phyloP scores from a whole-genome alignment of 805 yeast species.

The Candida yuanshanica region DNA sequence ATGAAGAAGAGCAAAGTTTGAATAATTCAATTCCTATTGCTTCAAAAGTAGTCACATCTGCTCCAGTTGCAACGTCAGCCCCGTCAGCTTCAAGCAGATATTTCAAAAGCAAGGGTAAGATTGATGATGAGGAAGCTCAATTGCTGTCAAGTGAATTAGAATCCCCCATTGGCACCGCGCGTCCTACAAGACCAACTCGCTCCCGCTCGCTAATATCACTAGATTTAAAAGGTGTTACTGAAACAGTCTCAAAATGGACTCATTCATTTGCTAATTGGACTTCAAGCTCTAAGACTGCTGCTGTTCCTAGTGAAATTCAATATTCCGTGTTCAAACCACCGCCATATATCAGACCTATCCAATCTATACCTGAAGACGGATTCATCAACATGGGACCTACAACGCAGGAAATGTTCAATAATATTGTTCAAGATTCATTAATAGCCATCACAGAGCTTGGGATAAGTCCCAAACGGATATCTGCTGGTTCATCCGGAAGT shows the following conservation, averaged over 20 bases:
- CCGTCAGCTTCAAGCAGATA: slow-evolving; percentile 5
- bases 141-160: not conserved
- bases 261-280: slow-evolving; percentile 24
- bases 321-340: slow-evolving; percentile 50
- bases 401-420: slow-evolving; percentile 28
- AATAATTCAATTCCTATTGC: not conserved
- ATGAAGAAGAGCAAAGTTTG: not conserved
- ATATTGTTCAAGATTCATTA: slow-evolving; percentile 37
- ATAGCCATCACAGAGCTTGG: slow-evolving; percentile 39
- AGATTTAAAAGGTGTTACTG: slow-evolving; percentile 17
- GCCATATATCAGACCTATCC: slow-evolving; percentile 24
- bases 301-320: slow-evolving; percentile 38
- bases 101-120: not conserved
- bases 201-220: slow-evolving; percentile 20
- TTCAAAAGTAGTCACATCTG: not conserved
- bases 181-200: slow-evolving; percentile 4
- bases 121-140: slow-evolving; percentile 7
- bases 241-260: slow-evolving; percentile 24
- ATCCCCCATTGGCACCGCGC: not conserved
- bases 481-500: slow-evolving; percentile 67
- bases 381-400: slow-evolving; percentile 24
- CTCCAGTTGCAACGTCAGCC: not conserved
- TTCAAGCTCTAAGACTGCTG: slow-evolving; percentile 11
- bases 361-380: slow-evolving; percentile 25
- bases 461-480: slow-evolving; percentile 45